Evolutionary conservation across 495 filamentous ascomycete species (phyloP), one percentile per base, ranked within the genome.

Genomic region (Parathielavia hyrcaniae): DNA sequence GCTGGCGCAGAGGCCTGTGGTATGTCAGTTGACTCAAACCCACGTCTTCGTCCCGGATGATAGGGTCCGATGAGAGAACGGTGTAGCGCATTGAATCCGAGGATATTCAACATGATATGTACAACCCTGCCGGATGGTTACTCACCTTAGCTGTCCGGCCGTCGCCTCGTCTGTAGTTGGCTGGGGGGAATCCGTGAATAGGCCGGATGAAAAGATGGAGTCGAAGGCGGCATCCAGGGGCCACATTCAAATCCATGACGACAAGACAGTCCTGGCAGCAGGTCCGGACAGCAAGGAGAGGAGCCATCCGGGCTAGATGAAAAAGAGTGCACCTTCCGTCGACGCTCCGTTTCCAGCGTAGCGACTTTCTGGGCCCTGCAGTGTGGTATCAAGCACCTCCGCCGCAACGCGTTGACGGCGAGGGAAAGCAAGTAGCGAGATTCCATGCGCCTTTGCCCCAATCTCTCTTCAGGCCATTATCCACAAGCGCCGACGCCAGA

Each of bases 131-230:
- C 71, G 62, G 62, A 50, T 49, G 52, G 62, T 63, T 64, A 73
- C 74, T 78, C 72, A 78, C 74, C 74, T 74, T 70, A 23, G 75
- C 75, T 77, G 75, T 72, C 75, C 72, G 68, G 72, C 68, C 66
- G 53, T 58, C 58, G 66, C 69, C 61, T 62, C 59, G 58, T 56
- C 58, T 67, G 71, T 67, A 67, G 68, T 58, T 45, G 22, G 26
- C n/a, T 45, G 55, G 55, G 43, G 39, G 41, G 52, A 41, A 57
- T 54, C 19, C 58, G 14, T 22, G 35, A 41, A 5, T 16, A n/a
- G 38, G 14, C 1, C 14, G 6, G 44, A 60, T 58, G 47, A 50
- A 12, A n/a, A n/a, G n/a, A 12, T 45, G 43, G 13, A 13, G 39
- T 38, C 45, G 45, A 53, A 34, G 58, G 58, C 58, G 47, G 20